These are phyloP conservation scores for Urtica urens DNA, from an alignment of 306 rosid genomes.

Conservation along the genomic window DNA sequence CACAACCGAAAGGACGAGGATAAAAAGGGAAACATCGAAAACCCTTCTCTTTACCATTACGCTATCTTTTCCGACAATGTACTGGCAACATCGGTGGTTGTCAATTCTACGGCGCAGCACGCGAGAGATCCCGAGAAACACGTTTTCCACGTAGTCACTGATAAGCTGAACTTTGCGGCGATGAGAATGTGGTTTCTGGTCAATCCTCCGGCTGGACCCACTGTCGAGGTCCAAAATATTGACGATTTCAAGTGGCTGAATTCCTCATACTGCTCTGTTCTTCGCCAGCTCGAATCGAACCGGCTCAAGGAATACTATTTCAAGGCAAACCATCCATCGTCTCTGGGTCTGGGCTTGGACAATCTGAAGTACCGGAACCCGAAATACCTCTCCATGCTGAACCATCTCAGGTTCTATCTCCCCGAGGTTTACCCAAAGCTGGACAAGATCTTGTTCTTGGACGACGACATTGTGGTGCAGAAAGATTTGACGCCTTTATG, in stretches of 20 bases:
- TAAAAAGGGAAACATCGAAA: slow-evolving; percentile 52
- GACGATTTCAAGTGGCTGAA: slow-evolving; percentile 96
- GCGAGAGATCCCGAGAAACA: slow-evolving; percentile 83
- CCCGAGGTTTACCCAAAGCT: slow-evolving; percentile 90
- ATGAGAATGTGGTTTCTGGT: slow-evolving; percentile 93
- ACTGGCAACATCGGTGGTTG: slow-evolving; percentile 86
- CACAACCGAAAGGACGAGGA: slow-evolving; percentile 34
- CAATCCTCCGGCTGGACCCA: slow-evolving; percentile 67
- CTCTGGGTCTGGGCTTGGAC: slow-evolving; percentile 76
- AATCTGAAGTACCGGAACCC: slow-evolving; percentile 89
- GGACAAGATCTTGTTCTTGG: slow-evolving; percentile 83
- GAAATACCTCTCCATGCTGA: slow-evolving; percentile 86
- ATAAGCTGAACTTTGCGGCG: slow-evolving; percentile 76
- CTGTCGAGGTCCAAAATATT: slow-evolving; percentile 70
- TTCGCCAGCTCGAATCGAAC: slow-evolving; percentile 88
- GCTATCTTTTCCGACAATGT: slow-evolving; percentile 96
- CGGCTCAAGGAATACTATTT: slow-evolving; percentile 90
- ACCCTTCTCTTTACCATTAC: slow-evolving; percentile 79
- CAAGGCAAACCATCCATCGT: slow-evolving; percentile 82
- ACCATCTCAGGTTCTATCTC: slow-evolving; percentile 90
- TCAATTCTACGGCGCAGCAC: slow-evolving; percentile 75
- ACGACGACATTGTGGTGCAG: slow-evolving; percentile 95
- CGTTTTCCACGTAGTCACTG: slow-evolving; percentile 89
- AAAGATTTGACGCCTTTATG: slow-evolving; percentile 85
- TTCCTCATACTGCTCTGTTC: slow-evolving; percentile 92